Conservation (phyloP, 2,329 filamentous ascomycete species). For the Calcarisporium arbuscula region DNA sequence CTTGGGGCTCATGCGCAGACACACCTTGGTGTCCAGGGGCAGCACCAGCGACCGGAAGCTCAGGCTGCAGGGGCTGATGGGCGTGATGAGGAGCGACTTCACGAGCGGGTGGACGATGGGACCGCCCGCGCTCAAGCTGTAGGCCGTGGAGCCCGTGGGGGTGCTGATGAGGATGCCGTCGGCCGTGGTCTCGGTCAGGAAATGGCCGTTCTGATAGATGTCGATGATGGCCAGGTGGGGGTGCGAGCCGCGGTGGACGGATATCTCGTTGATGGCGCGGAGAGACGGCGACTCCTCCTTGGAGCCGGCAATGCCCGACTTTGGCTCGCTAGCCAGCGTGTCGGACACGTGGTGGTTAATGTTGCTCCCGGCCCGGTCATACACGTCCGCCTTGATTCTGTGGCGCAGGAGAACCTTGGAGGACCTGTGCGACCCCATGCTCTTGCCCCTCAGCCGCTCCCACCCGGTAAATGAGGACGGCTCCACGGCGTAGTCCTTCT, state of each 20-base stretch:
- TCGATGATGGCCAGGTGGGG: constrained; percentile 90
- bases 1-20: constrained; percentile 72
- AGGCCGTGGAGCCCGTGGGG: constrained; percentile 91
- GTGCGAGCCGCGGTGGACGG: constrained; percentile 83
- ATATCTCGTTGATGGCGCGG: constrained; percentile 88
- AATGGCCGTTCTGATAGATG: constrained; percentile 81
- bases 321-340: constrained; percentile 38
- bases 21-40: constrained; percentile 78
- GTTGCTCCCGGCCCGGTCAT: constrained; percentile 58
- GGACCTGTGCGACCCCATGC: constrained; percentile 66
- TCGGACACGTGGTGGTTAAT: constrained; percentile 46
- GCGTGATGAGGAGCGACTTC: constrained; percentile 79
- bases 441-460: constrained; percentile 71
- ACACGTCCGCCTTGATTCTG: constrained; percentile 79
- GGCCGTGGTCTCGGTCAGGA: constrained; percentile 87
- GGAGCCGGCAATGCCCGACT: constrained; percentile 31
- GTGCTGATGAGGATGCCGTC: constrained; percentile 94
- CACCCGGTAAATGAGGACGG: constrained; percentile 41
- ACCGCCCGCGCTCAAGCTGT: constrained; percentile 87
- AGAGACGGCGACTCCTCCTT: constrained; percentile 36
- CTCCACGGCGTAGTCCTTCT: constrained; percentile 17
- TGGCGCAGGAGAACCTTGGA: constrained; percentile 83
- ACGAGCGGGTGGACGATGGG: constrained; percentile 93
- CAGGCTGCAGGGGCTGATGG: constrained; percentile 87
- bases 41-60: constrained; percentile 89